Base-by-base conservation (phyloP, 2,329 filamentous ascomycete genomes). In the Claviceps sp. region DNA sequence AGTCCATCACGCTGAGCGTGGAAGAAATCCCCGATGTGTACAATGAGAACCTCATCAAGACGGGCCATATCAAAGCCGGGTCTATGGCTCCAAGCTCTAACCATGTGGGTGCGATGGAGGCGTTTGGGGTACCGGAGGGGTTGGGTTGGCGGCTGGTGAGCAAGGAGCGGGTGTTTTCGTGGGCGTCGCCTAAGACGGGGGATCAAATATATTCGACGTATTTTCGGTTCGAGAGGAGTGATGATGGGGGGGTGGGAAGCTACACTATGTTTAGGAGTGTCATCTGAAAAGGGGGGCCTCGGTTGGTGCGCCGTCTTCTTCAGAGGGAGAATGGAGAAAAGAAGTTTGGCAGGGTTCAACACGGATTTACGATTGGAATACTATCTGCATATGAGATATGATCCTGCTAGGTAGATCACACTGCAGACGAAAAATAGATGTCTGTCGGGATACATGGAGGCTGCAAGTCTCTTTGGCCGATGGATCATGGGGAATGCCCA, bases 1-100 rank as follows among this genome's bases (percentile, higher is more conserved):
- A 37, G 2, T 50, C 48, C 20, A 50, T 50, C 48, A 50, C 48
- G 20, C n/a, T 50, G n/a, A 44, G 18, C n/a, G 24, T 50, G 13
- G 48, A 50, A 5, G 48, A 45, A 20, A 44, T 44, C 11, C 18
- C 48, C 8, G 41, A 45, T 8, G n/a, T 2, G 5, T 50, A 42
- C 38, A 50, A 50, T 9, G 20, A n/a, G 8, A 37, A n/a, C 2
- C 16, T 50, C 1, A 7, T 16, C 14, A 14, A 37, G 34, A 3
- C 1, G 3, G 48, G 48, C 4, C 2, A 4, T 34, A 3, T 24
- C 2, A 11, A 9, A 1, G 6, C 22, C 16, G 13, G n/a, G 7
- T 16, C 14, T 34, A 34, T 34, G 30, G 30, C 30, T 34, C 9
- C 30, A 34, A 34, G 1, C 26, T 42, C 22, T 22, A 38, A 50